These are phyloP conservation scores for Trichophyton equinum DNA, from an alignment of 2,329 filamentous ascomycete genomes.

Conservation along the genomic window DNA sequence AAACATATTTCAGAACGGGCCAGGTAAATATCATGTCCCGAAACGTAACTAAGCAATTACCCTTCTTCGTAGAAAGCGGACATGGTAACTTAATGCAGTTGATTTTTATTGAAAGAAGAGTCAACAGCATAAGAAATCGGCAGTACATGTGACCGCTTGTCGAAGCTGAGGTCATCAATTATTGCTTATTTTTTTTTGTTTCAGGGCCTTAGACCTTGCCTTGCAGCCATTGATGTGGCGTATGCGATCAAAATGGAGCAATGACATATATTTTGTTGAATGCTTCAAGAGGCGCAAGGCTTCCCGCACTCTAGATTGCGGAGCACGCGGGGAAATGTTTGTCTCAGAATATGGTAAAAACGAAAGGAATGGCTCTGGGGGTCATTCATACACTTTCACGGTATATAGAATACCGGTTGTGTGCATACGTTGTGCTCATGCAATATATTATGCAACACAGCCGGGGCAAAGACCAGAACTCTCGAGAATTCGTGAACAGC, in stretches of 20 bases:
- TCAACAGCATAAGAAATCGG: not conserved
- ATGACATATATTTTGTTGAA: not conserved
- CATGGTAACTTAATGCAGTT: not conserved
- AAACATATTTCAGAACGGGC: not conserved
- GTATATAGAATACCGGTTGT: not conserved
- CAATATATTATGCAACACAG: not conserved
- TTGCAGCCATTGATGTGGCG: not conserved
- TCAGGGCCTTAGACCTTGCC: not conserved
- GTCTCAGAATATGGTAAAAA: not conserved
- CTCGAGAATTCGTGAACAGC: not conserved
- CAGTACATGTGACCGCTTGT: not conserved
- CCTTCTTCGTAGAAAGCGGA: not conserved
- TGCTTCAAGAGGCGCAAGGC: not conserved
- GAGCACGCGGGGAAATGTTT: not conserved
- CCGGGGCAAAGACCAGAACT: not conserved
- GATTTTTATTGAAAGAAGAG: not conserved
- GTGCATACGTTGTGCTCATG: not conserved
- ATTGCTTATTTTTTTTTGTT: not conserved
- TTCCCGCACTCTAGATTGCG: not conserved
- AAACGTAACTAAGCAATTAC: not conserved
- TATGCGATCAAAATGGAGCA: not conserved
- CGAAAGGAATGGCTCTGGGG: not conserved
- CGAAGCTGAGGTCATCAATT: not conserved
- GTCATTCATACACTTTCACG: not conserved
- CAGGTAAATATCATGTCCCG: not conserved